A percentile compares a stretch with the other conserved stretches of the same genome.
phyloP scores from a whole-genome alignment of 2,329 filamentous ascomycete genomes.

The Fusarium hostae region DNA sequence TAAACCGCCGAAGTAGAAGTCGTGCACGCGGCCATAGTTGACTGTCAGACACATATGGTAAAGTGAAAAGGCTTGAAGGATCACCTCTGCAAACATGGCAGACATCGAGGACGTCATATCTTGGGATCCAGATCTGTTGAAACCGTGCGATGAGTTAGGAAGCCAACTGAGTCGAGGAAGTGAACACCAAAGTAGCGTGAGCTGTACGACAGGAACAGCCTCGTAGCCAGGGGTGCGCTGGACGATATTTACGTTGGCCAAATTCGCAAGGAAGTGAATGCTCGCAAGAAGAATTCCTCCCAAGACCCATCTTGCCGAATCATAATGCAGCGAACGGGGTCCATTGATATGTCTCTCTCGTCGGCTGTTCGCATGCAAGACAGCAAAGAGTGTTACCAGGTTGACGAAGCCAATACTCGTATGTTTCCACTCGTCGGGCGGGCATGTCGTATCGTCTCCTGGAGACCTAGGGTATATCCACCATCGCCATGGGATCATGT shows the following conservation, averaged over 20 bases:
- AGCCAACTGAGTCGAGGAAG: conserved; percentile 21
- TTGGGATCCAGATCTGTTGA: not conserved
- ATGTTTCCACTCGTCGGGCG: not conserved
- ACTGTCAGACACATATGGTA: conserved; percentile 8
- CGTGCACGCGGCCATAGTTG: not conserved
- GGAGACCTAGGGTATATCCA: not conserved
- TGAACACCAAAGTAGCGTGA: conserved; percentile 16
- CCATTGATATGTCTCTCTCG: no score
- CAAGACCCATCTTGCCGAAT: not conserved
- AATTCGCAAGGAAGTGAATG: not conserved
- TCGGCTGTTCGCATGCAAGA: not conserved
- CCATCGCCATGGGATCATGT: conserved; percentile 35
- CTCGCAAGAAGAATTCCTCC: not conserved
- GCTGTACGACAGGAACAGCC: not conserved
- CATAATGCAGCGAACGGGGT: no score
- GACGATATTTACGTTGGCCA: not conserved
- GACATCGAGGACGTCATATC: not conserved
- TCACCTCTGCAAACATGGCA: not conserved
- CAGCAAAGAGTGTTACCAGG: not conserved
- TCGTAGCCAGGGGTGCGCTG: conserved; percentile 5
- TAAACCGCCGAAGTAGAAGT: conserved; percentile 1
- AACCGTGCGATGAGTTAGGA: not conserved
- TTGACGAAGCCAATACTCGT: conserved; percentile 14
- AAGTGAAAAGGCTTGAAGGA: not conserved
- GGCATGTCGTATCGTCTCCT: not conserved